Evolutionary conservation across 805 yeast genomes (phyloP).

Genomic region (Cephaloascus albidus): DNA sequence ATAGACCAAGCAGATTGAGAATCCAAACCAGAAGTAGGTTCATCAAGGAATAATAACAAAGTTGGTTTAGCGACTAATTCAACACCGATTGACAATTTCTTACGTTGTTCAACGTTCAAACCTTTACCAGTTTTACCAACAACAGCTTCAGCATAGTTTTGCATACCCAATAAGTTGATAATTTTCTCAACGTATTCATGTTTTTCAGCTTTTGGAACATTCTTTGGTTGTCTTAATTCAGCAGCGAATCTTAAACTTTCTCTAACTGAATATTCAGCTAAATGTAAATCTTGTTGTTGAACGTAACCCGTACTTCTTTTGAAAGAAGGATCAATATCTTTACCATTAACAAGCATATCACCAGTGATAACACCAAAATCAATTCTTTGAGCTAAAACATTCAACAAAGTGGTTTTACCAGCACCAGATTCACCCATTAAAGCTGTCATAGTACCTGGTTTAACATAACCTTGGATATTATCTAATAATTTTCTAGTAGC

Average conservation of each 20-base stretch:
- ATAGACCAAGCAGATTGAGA: conserved; percentile 54
- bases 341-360: conserved; percentile 48
- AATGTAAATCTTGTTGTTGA: conserved; percentile 51
- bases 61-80: conserved; percentile 48
- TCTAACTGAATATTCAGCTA: conserved; percentile 39
- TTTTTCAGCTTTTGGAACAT: conserved; percentile 32
- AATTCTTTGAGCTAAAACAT: conserved; percentile 42
- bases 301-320: conserved; percentile 50
- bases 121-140: conserved; percentile 38
- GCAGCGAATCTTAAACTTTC: conserved; percentile 47
- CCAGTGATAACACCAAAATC: conserved; percentile 51
- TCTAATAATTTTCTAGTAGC: conserved; percentile 25
- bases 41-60: conserved; percentile 44
- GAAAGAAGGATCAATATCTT: conserved; percentile 36
- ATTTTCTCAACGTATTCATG: conserved; percentile 42
- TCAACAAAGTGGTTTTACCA: conserved; percentile 49
- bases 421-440: conserved; percentile 61
- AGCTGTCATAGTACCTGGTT: conserved; percentile 35
- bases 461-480: conserved; percentile 37
- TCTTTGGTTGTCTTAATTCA: conserved; percentile 31
- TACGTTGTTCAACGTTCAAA: conserved; percentile 45
- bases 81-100: conserved; percentile 44
- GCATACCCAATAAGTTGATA: conserved; percentile 41
- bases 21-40: conserved; percentile 56
- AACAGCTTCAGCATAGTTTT: conserved; percentile 43